phyloP scores from a whole-genome alignment of 805 yeast species.

The Cyberlindnera xylosilytica region DNA sequence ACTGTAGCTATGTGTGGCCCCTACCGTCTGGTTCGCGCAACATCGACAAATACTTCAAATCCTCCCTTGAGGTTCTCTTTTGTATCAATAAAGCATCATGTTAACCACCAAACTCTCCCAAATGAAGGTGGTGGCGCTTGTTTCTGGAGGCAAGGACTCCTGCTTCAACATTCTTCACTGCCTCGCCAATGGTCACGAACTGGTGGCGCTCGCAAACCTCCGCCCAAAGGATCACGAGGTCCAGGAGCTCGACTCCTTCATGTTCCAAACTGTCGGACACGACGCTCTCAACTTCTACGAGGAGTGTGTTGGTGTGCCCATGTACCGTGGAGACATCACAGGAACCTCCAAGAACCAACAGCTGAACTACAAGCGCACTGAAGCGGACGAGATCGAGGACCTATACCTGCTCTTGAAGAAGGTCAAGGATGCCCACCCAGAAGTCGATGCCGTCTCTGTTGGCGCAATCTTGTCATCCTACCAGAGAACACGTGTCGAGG shows the following conservation, averaged over 20 bases:
- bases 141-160: slow-evolving; percentile 96
- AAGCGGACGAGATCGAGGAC: slow-evolving; percentile 87
- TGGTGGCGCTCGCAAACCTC: slow-evolving; percentile 81
- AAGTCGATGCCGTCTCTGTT: slow-evolving; percentile 80
- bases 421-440: slow-evolving; percentile 59
- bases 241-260: slow-evolving; percentile 87
- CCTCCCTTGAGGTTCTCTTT: too few species aligned
- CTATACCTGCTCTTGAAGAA: slow-evolving; percentile 48
- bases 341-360: slow-evolving; percentile 63
- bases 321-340: slow-evolving; percentile 63
- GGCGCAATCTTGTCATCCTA: slow-evolving; percentile 97
- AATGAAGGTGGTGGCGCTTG: slow-evolving; percentile 90
- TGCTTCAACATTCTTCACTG: slow-evolving; percentile 88
- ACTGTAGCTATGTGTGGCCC: too few species aligned
- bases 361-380: slow-evolving; percentile 67
- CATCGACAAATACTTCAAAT: too few species aligned
- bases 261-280: slow-evolving; percentile 98
- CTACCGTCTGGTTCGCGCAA: too few species aligned
- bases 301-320: slow-evolving; percentile 74
- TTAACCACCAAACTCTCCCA: too few species aligned
- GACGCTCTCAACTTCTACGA: slow-evolving; percentile 64
- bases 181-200: slow-evolving; percentile 77
- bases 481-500: slow-evolving; percentile 90
- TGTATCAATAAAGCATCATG: too few species aligned
- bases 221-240: slow-evolving; percentile 51